phyloP scores from a whole-genome alignment of 2,329 filamentous ascomycete species.

The Botrytis tulipae region DNA sequence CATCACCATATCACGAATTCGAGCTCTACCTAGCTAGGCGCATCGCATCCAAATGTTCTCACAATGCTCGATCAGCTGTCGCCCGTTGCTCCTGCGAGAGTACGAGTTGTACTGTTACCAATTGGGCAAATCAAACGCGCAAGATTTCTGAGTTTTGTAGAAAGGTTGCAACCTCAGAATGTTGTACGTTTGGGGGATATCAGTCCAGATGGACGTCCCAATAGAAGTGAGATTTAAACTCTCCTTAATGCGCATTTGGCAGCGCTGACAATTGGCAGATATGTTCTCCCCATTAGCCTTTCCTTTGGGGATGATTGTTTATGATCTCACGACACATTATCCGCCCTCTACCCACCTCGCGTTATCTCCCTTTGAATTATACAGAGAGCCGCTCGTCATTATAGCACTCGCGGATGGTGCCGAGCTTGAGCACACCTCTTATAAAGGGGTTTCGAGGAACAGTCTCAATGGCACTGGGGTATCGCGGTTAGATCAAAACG shows the following conservation, averaged over 20 bases:
- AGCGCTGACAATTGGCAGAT: constrained; percentile 52
- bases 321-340: constrained; percentile 78
- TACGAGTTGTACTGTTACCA: constrained; percentile 83
- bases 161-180: constrained; percentile 74
- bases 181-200: constrained; percentile 83
- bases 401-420: constrained; percentile 81
- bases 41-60: constrained; percentile 46
- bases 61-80: constrained; percentile 88
- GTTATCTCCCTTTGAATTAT: constrained; percentile 85
- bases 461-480: constrained; percentile 51
- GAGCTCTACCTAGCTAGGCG: constrained; percentile 28
- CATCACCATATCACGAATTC: neutral
- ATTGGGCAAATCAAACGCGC: constrained; percentile 81
- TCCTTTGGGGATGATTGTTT: constrained; percentile 80
- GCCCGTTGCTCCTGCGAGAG: constrained; percentile 85
- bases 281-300: constrained; percentile 93
- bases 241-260: neutral
- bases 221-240: constrained; percentile 68
- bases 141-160: constrained; percentile 75
- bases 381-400: constrained; percentile 78
- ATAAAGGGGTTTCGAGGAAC: constrained; percentile 55
- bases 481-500: constrained; percentile 52
- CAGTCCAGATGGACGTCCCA: constrained; percentile 77
- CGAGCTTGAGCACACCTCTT: constrained; percentile 58
- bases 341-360: constrained; percentile 77